Base-by-base conservation (phyloP, 805 yeast species). In the Monosporozyma aerobia region DNA sequence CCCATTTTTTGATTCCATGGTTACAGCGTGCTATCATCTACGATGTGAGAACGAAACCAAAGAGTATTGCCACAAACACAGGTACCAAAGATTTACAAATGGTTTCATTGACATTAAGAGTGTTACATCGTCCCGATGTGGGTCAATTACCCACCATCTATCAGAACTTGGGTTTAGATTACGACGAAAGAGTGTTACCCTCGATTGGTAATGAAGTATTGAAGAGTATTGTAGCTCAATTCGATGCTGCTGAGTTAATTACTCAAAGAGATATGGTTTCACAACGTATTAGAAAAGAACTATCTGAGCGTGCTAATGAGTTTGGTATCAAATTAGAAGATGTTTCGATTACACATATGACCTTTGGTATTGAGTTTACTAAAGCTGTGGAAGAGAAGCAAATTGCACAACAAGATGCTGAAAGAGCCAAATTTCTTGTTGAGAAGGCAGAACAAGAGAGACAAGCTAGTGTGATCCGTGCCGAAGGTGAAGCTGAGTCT, bases 381-480 rank as follows among this genome's bases (percentile, higher is more conserved):
- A 90, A 87, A 71, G 98, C 99, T 35, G 99, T 94, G 55, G 99
- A 94, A 74, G 96, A 88, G 74, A 94, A 94, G 70, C 98, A 94
- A 73, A 95, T 94, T 72, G 99, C 99, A 33, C 99, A 94, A 74
- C 99, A 94, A 73, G 99, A 94, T 68, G 98, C 99, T 25, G 98
- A 94, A 75, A 80, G 99, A 60, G 97, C 98, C 54, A 86, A 85
- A 65, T 94, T 81, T 67, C 76, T 88, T 51, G 97, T 94, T 52
- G 97, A 90, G 67, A 86, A 86, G 68, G 98, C 98, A 8, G 97
- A 94, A 71, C 99, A 94, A 74, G 98, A 92, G 71, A 82, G 96
- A 68, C 90, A 86, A 70, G 99, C 98, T 2, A 76, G 87, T 48
- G 89, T 94, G 63, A 90, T 94, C 60, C 82, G 98, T 64, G 99